phyloP scores from a whole-genome alignment of 768 basidiomycete species.

The Cystobasidium onofrii region DNA sequence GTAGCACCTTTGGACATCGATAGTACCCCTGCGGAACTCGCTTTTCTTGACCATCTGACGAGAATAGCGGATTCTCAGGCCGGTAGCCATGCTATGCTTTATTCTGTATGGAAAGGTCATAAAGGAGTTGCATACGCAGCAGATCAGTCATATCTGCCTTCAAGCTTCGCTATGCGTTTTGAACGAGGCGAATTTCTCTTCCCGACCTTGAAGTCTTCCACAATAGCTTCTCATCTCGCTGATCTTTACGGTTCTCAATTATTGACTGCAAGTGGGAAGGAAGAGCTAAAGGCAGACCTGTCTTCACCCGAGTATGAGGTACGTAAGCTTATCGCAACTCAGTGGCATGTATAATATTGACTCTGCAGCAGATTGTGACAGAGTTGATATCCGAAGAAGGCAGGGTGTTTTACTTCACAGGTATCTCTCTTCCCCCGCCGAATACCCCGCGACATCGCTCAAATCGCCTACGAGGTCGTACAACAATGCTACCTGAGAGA shows the following conservation, averaged over 20 bases:
- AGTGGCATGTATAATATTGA: no score
- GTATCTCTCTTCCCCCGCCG: not conserved
- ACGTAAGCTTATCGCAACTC: not conserved
- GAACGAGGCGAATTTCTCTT: constrained; percentile 16
- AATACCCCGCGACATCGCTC: not conserved
- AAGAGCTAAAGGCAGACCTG: not conserved
- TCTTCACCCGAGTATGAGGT: not conserved
- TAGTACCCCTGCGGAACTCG: not conserved
- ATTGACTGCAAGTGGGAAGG: not conserved
- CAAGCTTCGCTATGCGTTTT: constrained; percentile 10
- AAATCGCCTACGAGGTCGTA: constrained; percentile 5
- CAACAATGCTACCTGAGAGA: constrained; percentile 10
- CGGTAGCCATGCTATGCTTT: not conserved
- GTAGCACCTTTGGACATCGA: not conserved
- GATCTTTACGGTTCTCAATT: not conserved
- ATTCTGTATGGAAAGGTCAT: not conserved
- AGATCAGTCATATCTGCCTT: not conserved
- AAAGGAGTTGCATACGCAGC: not conserved
- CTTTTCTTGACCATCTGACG: not conserved
- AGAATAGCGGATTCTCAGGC: not conserved
- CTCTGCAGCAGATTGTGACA: not conserved
- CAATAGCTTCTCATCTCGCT: not conserved
- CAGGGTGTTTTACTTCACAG: not conserved
- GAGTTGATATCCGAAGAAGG: not conserved
- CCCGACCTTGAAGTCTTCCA: not conserved